Evolutionary conservation across 441 rosid species (phyloP).

Genomic region (Macaranga tanarius): DNA sequence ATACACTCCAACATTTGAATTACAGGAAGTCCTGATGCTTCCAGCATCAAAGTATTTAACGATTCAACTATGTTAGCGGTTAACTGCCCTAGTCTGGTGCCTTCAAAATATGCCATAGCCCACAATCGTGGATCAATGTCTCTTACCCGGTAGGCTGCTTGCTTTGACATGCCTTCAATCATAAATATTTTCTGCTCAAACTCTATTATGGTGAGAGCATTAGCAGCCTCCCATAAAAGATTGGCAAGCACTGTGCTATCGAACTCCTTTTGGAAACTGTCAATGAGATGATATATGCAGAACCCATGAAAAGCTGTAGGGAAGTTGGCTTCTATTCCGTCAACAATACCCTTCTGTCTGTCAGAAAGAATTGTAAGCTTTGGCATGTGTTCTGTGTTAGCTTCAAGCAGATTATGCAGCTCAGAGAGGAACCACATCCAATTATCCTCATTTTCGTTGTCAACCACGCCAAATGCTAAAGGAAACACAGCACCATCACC

Average conservation of each 20-base stretch:
- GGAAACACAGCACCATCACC: conserved; percentile 53
- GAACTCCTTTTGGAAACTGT: conserved; percentile 47
- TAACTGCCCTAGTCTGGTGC: conserved; percentile 63
- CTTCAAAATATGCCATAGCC: conserved; percentile 64
- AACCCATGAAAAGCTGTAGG: conserved; percentile 72
- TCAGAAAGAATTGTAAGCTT: conserved; percentile 65
- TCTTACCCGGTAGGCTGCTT: conserved; percentile 52
- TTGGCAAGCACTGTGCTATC: conserved; percentile 44
- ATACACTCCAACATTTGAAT: conserved; percentile 91
- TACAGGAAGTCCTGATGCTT: conserved; percentile 84
- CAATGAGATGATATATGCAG: conserved; percentile 50
- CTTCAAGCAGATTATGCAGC: conserved; percentile 57
- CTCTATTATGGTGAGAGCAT: conserved; percentile 48
- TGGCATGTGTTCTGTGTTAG: conserved; percentile 65
- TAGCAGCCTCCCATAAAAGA: conserved; percentile 65
- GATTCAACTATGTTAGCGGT: conserved; percentile 68
- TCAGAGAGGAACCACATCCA: conserved; percentile 65
- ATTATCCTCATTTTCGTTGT: conserved; percentile 45
- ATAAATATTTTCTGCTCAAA: conserved; percentile 46
- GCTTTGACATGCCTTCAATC: conserved; percentile 49
- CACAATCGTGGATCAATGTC: conserved; percentile 46
- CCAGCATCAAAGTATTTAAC: conserved; percentile 60
- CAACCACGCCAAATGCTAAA: conserved; percentile 48
- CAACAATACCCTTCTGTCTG: conserved; percentile 45
- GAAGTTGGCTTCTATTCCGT: conserved; percentile 56